Base-by-base conservation (phyloP, 106 monocot genomes). In the Acanthochlamys bracteata region DNA sequence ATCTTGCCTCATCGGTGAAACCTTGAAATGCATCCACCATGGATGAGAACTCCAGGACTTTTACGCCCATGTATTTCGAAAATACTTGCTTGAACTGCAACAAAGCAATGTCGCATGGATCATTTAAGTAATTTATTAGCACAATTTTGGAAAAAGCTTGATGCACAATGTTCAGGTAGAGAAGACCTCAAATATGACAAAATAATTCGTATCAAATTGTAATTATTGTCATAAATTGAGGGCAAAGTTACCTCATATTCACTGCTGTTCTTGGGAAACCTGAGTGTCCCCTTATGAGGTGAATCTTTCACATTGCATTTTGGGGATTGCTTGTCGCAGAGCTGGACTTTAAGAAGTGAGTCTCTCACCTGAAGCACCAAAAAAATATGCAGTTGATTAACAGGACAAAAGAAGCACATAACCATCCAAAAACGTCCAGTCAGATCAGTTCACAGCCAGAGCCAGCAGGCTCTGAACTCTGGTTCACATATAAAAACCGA, bases 41-140 rank as follows among this genome's bases (percentile, higher is more conserved):
- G 7, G 94, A 87, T 58, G 84, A 84, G 64, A 95, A 95, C 33
- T 82, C 70, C 61, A 95, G 66, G 65, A 90, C 74, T 66, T 84
- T 95, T 39, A 82, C 72, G 70, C 82, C 70, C 61, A 80, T 90
- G 73, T 90, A 71, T 39, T 53, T 42, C 11, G 85, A 78, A 61
- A 88, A 78, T 11, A 82, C 61, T 74, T 68, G 42, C 40, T 42
- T 41, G 16, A 76, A 70, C 82, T 86, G 73, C 20, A 70, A 57
- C n/a, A n/a, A n/a, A n/a, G n/a, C n/a, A n/a, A n/a, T n/a, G n/a
- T n/a, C 14, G 25, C 22, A 47, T 24, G n/a, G 14, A 46, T 46
- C 45, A 46, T 46, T 46, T 46, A 8, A 46, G 45, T 14, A 14
- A 14, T 46, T 46, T 14, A 46, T 10, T 46, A 46, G 8, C 14